Conservation (phyloP, 495 filamentous ascomycete species). For the Talaromyces nanjingensis region DNA sequence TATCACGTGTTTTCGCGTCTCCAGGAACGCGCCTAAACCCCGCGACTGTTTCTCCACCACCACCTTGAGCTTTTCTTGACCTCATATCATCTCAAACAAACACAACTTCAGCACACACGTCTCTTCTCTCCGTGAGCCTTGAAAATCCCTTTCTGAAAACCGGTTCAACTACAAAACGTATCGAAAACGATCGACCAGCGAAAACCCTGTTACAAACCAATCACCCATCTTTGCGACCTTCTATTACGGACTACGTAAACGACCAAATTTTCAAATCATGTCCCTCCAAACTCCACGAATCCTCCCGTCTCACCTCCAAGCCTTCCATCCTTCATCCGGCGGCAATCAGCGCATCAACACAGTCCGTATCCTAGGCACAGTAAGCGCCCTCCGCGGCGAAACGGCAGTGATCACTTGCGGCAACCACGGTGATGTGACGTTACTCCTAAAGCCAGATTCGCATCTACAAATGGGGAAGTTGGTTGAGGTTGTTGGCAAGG, state of each 20-base stretch:
- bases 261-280: not conserved
- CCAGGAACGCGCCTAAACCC: not conserved
- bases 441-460: slow-evolving; percentile 70
- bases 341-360: slow-evolving; percentile 45
- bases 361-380: slow-evolving; percentile 82
- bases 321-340: slow-evolving; percentile 45
- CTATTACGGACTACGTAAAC: not conserved
- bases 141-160: not conserved
- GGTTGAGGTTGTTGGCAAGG: slow-evolving; percentile 87
- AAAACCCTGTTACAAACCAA: not conserved
- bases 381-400: slow-evolving; percentile 73
- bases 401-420: slow-evolving; percentile 68
- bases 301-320: slow-evolving; percentile 58
- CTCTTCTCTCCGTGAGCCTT: not conserved
- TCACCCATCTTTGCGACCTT: not conserved
- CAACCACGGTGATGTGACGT: slow-evolving; percentile 57
- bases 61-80: not conserved
- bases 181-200: not conserved
- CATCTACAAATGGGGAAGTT: slow-evolving; percentile 73
- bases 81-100: not conserved
- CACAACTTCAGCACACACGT: not conserved
- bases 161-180: not conserved
- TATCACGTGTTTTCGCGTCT: not conserved
- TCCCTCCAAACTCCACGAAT: slow-evolving; percentile 62
- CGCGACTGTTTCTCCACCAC: not conserved